Base-by-base conservation (phyloP, 2,329 filamentous ascomycete genomes). In the Hortaea werneckii region DNA sequence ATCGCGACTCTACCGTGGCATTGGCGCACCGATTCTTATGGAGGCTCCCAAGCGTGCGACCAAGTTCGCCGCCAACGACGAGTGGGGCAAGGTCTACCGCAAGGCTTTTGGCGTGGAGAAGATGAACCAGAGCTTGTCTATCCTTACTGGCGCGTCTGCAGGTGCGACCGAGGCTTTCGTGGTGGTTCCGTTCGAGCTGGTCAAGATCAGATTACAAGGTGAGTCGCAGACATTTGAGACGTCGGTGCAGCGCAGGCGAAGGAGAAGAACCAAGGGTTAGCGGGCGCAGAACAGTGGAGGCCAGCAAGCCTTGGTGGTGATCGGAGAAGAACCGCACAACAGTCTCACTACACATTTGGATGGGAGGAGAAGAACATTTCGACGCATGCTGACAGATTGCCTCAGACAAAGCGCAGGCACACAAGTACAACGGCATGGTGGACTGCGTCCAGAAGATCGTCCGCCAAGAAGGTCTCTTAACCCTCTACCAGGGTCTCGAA, bases 51-150 rank as follows among this genome's bases (percentile, higher is more conserved):
- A 95, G 79, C 81, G 74, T 71, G 90, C 90, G 38, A 96, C 87
- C 73, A 98, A 98, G 70, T 98, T 98, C 70, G 90, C 92, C 40
- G 92, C 92, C 70, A 98, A 98, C 71, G 92, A 98, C 67, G 87
- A 90, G 67, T 98, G 92, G 92, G 92, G 92, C 60, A 81, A 88
- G 69, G 78, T 95, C 70, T 98, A 94, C 75, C 85, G 88, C 64
- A 83, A 84, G 57, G 66, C 84, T 42, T 96, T 98, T 65, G 87
- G 86, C 55, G 76, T 84, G 46, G 68, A 79, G 46, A 86, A 95
- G 73, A 92, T 94, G 82, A 96, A 78, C 63, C 92, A 98, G 71
- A 79, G 80, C 1, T 79, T 98, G 48, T 94, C 92, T 26, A 79
- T 95, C 54, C 79, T 98, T 43, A 98, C 92, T 4, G 92, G 92